These are phyloP conservation scores for Saccharomyces hybrid DNA, from an alignment of 1,139 yeast genomes.

Conservation along the genomic window DNA sequence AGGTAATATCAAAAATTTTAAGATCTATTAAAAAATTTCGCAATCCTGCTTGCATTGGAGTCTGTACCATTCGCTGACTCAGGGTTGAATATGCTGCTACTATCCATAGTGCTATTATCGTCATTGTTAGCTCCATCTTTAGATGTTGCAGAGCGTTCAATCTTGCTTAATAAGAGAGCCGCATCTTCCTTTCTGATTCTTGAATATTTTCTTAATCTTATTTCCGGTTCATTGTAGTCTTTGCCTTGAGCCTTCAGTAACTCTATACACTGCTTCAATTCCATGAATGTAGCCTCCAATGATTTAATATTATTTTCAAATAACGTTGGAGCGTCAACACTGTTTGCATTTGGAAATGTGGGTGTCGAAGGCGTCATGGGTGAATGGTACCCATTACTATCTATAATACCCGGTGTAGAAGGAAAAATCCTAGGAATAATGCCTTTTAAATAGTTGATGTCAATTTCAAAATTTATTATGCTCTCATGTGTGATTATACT, in stretches of 20 bases:
- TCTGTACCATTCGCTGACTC: slow-evolving; percentile 4
- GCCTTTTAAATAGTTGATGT: slow-evolving; percentile 51
- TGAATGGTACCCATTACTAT: slow-evolving; percentile 3
- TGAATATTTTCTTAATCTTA: slow-evolving; percentile 53
- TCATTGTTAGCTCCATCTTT: background rate
- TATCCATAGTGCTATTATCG: slow-evolving; percentile 7
- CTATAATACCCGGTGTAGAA: slow-evolving; percentile 6
- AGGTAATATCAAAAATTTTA: slow-evolving; percentile 3
- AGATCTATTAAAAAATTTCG: slow-evolving; percentile 25
- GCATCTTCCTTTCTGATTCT: slow-evolving; percentile 58
- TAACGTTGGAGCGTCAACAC: slow-evolving; percentile 31
- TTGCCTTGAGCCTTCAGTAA: slow-evolving; percentile 47
- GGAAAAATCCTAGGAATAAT: slow-evolving; percentile 41
- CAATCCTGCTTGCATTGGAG: slow-evolving; percentile 19
- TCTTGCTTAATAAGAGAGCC: slow-evolving; percentile 40
- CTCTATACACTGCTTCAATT: slow-evolving; percentile 56
- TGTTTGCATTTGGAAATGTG: slow-evolving; percentile 13
- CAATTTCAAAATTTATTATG: slow-evolving; percentile 53
- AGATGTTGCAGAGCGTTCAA: slow-evolving; percentile 7
- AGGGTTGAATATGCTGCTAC: slow-evolving; percentile 8
- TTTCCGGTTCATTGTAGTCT: slow-evolving; percentile 45
- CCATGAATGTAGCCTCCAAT: slow-evolving; percentile 47
- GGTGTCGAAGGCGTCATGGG: slow-evolving; percentile 4
- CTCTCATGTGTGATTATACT: slow-evolving; percentile 40
- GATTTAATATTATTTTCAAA: slow-evolving; percentile 33